Percentiles rank a stretch among this genome's conserved stretches.
These are phyloP conservation scores for Conticribra guillardii DNA, from an alignment of 108 stramenopile genomes.

Conservation along the genomic window DNA sequence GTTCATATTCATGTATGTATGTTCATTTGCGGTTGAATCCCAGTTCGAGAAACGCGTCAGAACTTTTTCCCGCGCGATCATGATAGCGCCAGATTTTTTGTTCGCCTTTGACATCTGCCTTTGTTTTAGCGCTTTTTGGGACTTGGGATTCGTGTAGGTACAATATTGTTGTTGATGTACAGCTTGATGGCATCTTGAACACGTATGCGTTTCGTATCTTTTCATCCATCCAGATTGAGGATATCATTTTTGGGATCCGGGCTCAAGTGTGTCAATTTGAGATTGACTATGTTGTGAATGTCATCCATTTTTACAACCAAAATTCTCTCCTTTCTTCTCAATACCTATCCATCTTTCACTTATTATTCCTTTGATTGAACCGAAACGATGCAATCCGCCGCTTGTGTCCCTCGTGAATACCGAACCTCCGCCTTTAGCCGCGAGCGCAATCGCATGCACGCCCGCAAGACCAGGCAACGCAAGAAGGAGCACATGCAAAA, in stretches of 20 bases:
- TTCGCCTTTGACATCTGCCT: too few species aligned
- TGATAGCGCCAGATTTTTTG: too few species aligned
- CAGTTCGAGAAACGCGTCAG: neutral
- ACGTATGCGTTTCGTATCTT: neutral
- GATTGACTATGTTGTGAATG: neutral
- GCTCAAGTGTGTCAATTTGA: neutral
- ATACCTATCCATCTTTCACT: neutral
- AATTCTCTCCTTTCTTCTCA: neutral
- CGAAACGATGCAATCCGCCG: slow-evolving; percentile 6
- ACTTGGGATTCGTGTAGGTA: too few species aligned
- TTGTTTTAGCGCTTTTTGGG: too few species aligned
- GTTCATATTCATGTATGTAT: neutral
- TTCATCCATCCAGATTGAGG: neutral
- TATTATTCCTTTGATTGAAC: too few species aligned
- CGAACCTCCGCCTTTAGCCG: slow-evolving; percentile 51
- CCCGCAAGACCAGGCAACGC: slow-evolving; percentile 76
- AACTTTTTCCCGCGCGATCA: too few species aligned
- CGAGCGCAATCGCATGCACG: slow-evolving; percentile 84
- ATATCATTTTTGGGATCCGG: neutral
- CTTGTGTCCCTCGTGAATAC: slow-evolving; percentile 18
- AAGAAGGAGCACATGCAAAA: slow-evolving; percentile 76
- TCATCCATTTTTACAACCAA: neutral
- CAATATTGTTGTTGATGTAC: neutral
- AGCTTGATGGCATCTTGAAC: neutral
- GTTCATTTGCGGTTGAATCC: neutral